phyloP scores from a whole-genome alignment of 2,329 filamentous ascomycete genomes.

The Venturia effusa region DNA sequence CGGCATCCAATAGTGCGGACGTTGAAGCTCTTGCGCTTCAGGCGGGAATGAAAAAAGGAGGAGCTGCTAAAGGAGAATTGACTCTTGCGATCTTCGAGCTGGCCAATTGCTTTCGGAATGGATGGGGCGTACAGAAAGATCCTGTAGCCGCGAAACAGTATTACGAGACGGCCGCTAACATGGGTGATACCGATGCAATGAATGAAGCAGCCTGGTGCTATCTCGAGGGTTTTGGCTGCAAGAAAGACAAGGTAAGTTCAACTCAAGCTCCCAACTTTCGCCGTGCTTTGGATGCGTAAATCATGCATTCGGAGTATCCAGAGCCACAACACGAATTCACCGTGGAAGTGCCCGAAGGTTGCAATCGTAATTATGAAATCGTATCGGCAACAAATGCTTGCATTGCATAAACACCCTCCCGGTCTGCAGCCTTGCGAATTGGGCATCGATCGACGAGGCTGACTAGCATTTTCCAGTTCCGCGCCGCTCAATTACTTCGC shows the following conservation, averaged over 20 bases:
- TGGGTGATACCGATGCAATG: conserved; percentile 96
- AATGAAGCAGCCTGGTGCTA: conserved; percentile 96
- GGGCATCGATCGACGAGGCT: conserved; percentile 23
- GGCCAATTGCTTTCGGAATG: conserved; percentile 83
- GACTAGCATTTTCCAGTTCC: conserved; percentile 44
- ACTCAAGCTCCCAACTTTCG: conserved; percentile 18
- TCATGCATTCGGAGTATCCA: background rate
- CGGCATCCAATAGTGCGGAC: conserved; percentile 79
- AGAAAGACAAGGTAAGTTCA: conserved; percentile 98
- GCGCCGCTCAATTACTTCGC: conserved; percentile 81
- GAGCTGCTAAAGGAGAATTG: conserved; percentile 89
- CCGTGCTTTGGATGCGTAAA: background rate
- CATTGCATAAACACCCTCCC: background rate
- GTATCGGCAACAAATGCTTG: background rate
- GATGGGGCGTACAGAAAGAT: conserved; percentile 85
- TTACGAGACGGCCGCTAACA: conserved; percentile 93
- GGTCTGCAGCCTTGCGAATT: conserved; percentile 18
- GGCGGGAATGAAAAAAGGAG: conserved; percentile 84
- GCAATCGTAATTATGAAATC: background rate
- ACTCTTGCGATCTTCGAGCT: conserved; percentile 95
- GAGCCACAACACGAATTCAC: background rate
- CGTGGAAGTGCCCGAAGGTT: background rate
- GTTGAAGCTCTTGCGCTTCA: conserved; percentile 78
- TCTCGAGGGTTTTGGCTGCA: conserved; percentile 89
- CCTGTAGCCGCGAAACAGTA: conserved; percentile 78